Evolutionary conservation across 768 basidiomycete species (phyloP).

Genomic region (Collybia mongolica): DNA sequence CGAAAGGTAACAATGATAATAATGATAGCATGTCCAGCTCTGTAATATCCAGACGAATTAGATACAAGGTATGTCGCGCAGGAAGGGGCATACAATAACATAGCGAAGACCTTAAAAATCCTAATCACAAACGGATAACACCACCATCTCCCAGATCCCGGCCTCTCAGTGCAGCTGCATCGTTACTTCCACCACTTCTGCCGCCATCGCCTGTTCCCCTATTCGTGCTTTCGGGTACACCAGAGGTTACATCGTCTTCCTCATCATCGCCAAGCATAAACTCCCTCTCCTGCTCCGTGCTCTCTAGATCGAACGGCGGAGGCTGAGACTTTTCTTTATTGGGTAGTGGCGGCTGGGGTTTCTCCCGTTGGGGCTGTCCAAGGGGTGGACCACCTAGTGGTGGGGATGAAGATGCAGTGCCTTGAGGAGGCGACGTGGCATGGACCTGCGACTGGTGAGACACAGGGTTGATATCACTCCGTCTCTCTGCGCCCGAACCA

Average conservation of each 20-base stretch:
- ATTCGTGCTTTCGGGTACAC: background rate
- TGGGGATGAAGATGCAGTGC: slow-evolving; percentile 11
- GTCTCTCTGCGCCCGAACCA: slow-evolving; percentile 15
- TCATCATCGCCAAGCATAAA: slow-evolving; percentile 17
- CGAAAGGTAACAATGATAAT: too few relatives aligned
- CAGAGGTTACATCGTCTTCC: background rate
- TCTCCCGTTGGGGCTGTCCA: slow-evolving; percentile 8
- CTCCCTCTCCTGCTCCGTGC: slow-evolving; percentile 33
- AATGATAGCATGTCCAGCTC: too few relatives aligned
- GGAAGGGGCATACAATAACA: too few relatives aligned
- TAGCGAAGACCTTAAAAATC: background rate
- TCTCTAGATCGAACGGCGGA: slow-evolving; percentile 31
- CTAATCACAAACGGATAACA: background rate
- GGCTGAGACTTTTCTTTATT: slow-evolving; percentile 8
- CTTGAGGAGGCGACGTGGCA: background rate
- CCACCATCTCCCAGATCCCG: background rate
- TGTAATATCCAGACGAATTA: too few relatives aligned
- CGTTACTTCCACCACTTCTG: too few relatives aligned
- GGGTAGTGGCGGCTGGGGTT: slow-evolving; percentile 8
- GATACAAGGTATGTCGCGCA: too few relatives aligned
- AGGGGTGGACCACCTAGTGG: slow-evolving; percentile 12
- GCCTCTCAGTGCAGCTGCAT: background rate
- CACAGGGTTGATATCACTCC: slow-evolving; percentile 35
- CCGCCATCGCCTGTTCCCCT: background rate
- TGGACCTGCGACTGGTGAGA: slow-evolving; percentile 39